A percentile compares a stretch with the other conserved stretches of the same genome.
Evolutionary conservation across 768 basidiomycete species (phyloP).

Genomic region (Strobilomyces echinocephalus): DNA sequence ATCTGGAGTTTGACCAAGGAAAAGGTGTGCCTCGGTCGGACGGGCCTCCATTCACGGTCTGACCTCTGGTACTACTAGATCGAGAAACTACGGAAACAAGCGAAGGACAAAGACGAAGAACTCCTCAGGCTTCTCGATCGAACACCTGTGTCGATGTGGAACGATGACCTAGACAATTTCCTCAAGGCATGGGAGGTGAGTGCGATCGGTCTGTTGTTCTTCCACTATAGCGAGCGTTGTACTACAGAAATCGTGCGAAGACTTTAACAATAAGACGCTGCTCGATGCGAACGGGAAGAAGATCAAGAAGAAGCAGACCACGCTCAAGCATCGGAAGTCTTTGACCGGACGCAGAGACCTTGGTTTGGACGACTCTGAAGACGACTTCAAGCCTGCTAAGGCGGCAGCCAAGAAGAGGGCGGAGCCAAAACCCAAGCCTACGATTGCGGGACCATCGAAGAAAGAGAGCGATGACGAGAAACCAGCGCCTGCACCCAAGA

Average conservation of each 20-base stretch:
- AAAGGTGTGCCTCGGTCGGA: slow-evolving; percentile 48
- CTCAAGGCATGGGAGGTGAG: slow-evolving; percentile 79
- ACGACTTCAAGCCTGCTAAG: slow-evolving; percentile 53
- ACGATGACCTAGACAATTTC: slow-evolving; percentile 81
- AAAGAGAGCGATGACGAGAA: slow-evolving; percentile 41
- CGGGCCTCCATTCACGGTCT: not conserved
- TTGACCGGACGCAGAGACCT: slow-evolving; percentile 37
- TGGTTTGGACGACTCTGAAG: slow-evolving; percentile 41
- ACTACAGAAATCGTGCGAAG: slow-evolving; percentile 36
- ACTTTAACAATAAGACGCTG: slow-evolving; percentile 41
- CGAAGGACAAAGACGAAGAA: slow-evolving; percentile 77
- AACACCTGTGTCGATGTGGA: slow-evolving; percentile 83
- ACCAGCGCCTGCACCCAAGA: slow-evolving; percentile 25
- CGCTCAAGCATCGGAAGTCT: slow-evolving; percentile 52
- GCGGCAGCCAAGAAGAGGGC: slow-evolving; percentile 39
- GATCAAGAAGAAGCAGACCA: slow-evolving; percentile 53
- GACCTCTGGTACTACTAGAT: slow-evolving; percentile 47
- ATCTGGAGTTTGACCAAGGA: slow-evolving; percentile 94
- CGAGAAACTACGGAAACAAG: slow-evolving; percentile 75
- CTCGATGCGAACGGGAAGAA: slow-evolving; percentile 49
- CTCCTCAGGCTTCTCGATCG: slow-evolving; percentile 72
- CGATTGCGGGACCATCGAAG: slow-evolving; percentile 40
- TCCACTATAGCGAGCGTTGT: slow-evolving; percentile 2
- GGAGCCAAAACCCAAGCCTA: slow-evolving; percentile 22
- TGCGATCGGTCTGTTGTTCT: slow-evolving; percentile 7